Evolutionary conservation across 345 rosid genomes (phyloP), one percentile per base, ranked within the genome.

Genomic region (Linum trigynum): DNA sequence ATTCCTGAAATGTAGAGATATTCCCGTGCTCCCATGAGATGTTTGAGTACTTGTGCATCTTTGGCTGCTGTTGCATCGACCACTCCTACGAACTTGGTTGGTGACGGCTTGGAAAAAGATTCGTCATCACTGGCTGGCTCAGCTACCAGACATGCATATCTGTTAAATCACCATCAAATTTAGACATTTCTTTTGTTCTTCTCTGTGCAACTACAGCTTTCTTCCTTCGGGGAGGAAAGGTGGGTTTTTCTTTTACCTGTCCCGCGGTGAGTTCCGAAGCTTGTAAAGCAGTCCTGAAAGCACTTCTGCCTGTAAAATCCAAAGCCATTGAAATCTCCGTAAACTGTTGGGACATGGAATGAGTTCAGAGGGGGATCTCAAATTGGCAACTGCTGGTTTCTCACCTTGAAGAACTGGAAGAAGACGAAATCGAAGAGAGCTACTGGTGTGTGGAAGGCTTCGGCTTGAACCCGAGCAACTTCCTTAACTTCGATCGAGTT

Each of bases 1-100:
- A 90, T 85, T 3, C 97, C 96, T 1, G 98, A 92, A 5, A 92
- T 76, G 48, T 92, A 92, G 35, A 92, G 86, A 56, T 89, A 92
- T 53, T 90, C 97, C 5, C 82, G 83, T 0, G 80, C 85, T 16
- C 82, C 87, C 0, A 61, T 71, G 38, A 84, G 83, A 69, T 85
- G 85, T 3, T 51, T 69, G 51, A 90, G 82, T 7, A 90, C 90
- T 51, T 67, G 71, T 35, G 59, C 56, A 64, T 90, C 96, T 45
- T 83, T 79, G n/a, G 67, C 66, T 38, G 74, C 91, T 32, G 97
- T 88, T 64, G 81, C 81, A 63, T 92, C 97, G 59, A 87, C 98
- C 5, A 85, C 80, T 12, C 97, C 98, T 5, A 88, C 96, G 4
- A 85, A 84, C 63, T 67, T 73, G 11, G 65, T 56, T 43, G 61